Percentiles rank a stretch among this genome's conserved stretches.
Conservation (phyloP, 2,329 filamentous ascomycete species). For the Aspergillus floridensis region DNA sequence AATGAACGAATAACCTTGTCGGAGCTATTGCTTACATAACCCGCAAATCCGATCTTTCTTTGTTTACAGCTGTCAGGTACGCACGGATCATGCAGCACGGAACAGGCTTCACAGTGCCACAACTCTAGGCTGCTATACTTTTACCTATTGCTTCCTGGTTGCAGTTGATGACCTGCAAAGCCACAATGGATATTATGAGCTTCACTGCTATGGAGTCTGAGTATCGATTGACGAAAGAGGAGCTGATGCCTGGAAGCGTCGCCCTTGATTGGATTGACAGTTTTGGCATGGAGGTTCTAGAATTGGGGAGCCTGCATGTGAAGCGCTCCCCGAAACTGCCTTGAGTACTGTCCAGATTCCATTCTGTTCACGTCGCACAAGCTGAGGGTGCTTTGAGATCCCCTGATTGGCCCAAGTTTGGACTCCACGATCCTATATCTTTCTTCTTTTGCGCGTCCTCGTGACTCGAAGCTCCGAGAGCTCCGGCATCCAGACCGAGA, state of each 20-base stretch:
- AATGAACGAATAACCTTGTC: not conserved
- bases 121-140: not conserved
- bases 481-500: conserved; percentile 9
- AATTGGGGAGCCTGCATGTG: not conserved
- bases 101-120: not conserved
- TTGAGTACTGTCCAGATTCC: no score
- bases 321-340: no score
- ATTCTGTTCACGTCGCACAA: not conserved
- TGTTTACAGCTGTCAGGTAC: not conserved
- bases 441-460: not conserved
- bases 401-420: not conserved
- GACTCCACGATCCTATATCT: not conserved
- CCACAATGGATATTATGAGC: no score
- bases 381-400: not conserved
- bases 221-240: not conserved
- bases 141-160: not conserved
- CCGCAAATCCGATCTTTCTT: not conserved
- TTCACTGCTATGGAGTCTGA: not conserved
- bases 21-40: no score
- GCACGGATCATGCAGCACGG: not conserved
- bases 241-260: not conserved
- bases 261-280: no score
- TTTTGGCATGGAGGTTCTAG: not conserved
- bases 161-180: no score
- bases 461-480: conserved; percentile 5